Evolutionary conservation across 1,284 basidiomycete species (phyloP).

Genomic region (Ustilago xerochloae): DNA sequence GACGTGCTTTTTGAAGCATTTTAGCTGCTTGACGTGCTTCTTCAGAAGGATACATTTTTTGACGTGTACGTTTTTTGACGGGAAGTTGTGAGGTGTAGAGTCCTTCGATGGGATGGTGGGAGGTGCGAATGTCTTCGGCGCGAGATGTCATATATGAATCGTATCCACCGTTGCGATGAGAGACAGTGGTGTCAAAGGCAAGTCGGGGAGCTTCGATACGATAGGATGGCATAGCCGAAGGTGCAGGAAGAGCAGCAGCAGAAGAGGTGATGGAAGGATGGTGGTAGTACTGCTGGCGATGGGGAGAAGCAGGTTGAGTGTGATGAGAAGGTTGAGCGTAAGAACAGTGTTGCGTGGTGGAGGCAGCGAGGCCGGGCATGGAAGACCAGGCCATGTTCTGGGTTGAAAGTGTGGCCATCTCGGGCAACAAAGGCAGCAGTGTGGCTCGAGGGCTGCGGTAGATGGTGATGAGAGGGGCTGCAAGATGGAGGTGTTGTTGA

Average conservation of each 20-base stretch:
- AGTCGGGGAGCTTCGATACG: background rate
- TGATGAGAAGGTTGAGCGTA: background rate
- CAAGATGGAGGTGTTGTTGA: background rate
- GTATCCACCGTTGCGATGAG: constrained; percentile 1
- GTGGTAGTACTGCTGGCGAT: background rate
- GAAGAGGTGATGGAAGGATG: background rate
- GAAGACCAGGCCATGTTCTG: background rate
- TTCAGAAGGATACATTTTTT: constrained; percentile 19
- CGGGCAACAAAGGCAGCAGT: too few relatives aligned
- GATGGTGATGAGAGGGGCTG: background rate
- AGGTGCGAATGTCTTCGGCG: background rate
- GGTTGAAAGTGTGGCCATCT: background rate
- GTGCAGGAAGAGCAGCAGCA: background rate
- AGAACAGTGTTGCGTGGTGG: background rate
- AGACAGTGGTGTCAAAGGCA: background rate
- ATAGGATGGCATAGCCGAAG: background rate
- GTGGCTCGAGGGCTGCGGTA: background rate
- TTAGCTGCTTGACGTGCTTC: constrained; percentile 35
- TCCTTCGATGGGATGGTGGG: background rate
- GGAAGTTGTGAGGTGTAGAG: constrained; percentile 10
- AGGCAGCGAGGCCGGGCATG: background rate
- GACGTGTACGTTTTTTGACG: constrained; percentile 11
- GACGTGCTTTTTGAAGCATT: constrained; percentile 21
- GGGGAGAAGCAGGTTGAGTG: background rate
- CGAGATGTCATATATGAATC: too few relatives aligned